These are phyloP conservation scores for Domatiomyces globalis DNA, from an alignment of 2,329 filamentous ascomycete genomes.

Conservation along the genomic window DNA sequence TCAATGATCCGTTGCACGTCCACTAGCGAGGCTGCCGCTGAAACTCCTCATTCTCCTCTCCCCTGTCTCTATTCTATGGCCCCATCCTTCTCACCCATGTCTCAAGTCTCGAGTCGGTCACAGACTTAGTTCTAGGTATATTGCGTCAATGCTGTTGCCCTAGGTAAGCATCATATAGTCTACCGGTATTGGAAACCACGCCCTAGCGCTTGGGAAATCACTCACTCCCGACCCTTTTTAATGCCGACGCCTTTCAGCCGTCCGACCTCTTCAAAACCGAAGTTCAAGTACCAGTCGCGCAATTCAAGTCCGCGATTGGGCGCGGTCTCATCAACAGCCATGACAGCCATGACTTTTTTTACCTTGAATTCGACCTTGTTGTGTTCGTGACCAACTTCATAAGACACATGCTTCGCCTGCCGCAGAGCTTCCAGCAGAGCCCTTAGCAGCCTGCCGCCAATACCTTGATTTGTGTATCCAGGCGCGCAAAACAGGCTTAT, in stretches of 20 bases:
- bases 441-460: constrained; percentile 23
- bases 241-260: constrained; percentile 26
- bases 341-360: constrained; percentile 25
- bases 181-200: too few relatives aligned
- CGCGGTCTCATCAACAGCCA: constrained; percentile 26
- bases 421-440: constrained; percentile 21
- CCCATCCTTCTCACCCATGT: too few relatives aligned
- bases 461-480: constrained; percentile 20
- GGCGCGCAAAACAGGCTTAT: constrained; percentile 28
- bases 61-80: too few relatives aligned
- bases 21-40: too few relatives aligned
- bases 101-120: too few relatives aligned
- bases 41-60: too few relatives aligned
- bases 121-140: too few relatives aligned
- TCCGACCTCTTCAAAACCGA: constrained; percentile 27
- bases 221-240: constrained; percentile 27
- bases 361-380: constrained; percentile 12
- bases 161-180: too few relatives aligned
- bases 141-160: too few relatives aligned
- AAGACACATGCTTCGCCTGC: constrained; percentile 15
- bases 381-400: constrained; percentile 13
- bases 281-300: constrained; percentile 25
- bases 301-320: constrained; percentile 22
- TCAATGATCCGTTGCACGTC: too few relatives aligned
- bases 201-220: background rate